phyloP scores from a whole-genome alignment of 495 filamentous ascomycete species.

The Hypomontagnella monticulosa region DNA sequence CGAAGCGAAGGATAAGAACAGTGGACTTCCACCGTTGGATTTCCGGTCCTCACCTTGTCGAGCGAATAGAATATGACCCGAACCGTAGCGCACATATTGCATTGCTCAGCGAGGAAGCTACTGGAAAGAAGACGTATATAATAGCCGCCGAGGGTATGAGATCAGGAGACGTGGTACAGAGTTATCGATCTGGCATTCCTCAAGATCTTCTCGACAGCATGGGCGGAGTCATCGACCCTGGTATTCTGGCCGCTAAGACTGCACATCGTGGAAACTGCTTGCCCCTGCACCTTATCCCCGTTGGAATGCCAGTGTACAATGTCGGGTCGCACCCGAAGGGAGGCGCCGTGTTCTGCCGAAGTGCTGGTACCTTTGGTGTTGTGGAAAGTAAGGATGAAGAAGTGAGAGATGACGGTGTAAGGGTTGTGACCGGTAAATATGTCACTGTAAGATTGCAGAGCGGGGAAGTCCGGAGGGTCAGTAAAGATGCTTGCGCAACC shows the following conservation, averaged over 20 bases:
- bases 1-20: constrained; percentile 87
- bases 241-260: constrained; percentile 93
- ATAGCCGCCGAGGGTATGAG: constrained; percentile 92
- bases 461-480: constrained; percentile 87
- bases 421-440: constrained; percentile 66
- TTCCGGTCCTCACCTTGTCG: constrained; percentile 84
- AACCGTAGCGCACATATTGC: constrained; percentile 94
- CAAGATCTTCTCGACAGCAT: constrained; percentile 83
- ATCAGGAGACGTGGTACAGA: constrained; percentile 89
- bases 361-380: constrained; percentile 89
- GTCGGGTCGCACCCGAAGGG: constrained; percentile 78
- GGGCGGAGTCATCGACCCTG: constrained; percentile 90
- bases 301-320: constrained; percentile 90
- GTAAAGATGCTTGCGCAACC: constrained; percentile 91
- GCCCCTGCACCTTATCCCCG: constrained; percentile 91
- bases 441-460: constrained; percentile 88
- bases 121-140: constrained; percentile 81
- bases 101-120: constrained; percentile 75
- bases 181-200: constrained; percentile 88
- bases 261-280: constrained; percentile 95
- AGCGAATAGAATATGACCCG: constrained; percentile 95
- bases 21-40: constrained; percentile 83
- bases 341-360: constrained; percentile 89
- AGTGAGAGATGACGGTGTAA: constrained; percentile 64
- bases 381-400: constrained; percentile 86